Percentiles rank a stretch among this genome's conserved stretches.
These are phyloP conservation scores for Albatrellus ellisii DNA, from an alignment of 768 basidiomycete species.

Conservation along the genomic window DNA sequence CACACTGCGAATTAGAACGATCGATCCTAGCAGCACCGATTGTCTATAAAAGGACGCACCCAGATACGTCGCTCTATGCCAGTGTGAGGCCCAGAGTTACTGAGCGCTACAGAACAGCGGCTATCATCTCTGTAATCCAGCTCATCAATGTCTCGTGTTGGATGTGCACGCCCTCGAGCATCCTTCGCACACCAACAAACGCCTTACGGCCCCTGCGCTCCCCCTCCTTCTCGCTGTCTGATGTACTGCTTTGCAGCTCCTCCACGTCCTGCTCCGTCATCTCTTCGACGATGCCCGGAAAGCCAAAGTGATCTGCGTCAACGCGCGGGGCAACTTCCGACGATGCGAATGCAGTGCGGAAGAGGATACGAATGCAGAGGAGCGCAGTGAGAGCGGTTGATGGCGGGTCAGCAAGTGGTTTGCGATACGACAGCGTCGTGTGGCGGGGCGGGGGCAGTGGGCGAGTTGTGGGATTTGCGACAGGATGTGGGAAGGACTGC, in stretches of 20 bases:
- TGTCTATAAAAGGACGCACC: too few species aligned
- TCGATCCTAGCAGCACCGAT: too few species aligned
- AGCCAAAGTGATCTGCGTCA: constrained; percentile 81
- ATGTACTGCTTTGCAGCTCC: constrained; percentile 15
- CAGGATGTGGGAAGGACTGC: constrained; percentile 39
- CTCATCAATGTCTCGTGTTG: constrained; percentile 46
- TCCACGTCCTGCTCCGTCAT: constrained; percentile 49
- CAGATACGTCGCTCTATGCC: too few species aligned
- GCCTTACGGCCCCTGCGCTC: constrained; percentile 60
- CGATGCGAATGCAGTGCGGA: constrained; percentile 66
- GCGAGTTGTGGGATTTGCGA: constrained; percentile 49
- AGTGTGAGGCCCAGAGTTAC: too few species aligned
- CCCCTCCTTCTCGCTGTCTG: constrained; percentile 45
- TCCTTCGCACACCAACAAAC: constrained; percentile 44
- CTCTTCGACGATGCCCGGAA: constrained; percentile 73
- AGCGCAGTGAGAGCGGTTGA: constrained; percentile 69
- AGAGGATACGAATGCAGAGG: constrained; percentile 73
- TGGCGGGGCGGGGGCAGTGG: constrained; percentile 60
- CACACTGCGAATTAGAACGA: too few species aligned
- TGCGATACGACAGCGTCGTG: constrained; percentile 42
- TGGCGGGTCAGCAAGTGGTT: constrained; percentile 50
- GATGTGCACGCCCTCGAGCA: constrained; percentile 53
- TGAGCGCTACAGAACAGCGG: constrained; percentile 23
- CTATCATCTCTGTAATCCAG: constrained; percentile 51
- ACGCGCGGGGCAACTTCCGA: constrained; percentile 52